Evolutionary conservation across 495 filamentous ascomycete genomes (phyloP), one percentile per base, ranked within the genome.

Genomic region (Neurospora cerealis): DNA sequence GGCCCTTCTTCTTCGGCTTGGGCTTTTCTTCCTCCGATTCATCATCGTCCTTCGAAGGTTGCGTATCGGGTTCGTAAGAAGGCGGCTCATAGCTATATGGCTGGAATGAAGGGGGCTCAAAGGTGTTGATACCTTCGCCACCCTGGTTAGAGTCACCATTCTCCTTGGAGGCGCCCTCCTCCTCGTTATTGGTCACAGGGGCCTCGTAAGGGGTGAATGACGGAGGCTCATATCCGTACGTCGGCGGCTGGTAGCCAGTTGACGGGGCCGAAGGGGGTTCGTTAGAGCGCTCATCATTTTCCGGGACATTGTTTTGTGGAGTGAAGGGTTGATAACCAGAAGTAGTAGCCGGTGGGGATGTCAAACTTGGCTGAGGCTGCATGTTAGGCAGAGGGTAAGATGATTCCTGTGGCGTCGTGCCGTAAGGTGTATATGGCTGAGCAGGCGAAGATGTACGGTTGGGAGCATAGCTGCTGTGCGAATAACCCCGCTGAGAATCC

Each of bases 1-100:
- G 90, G n/a, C 87, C 88, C 79, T 92, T 93, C 82, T 93, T 92
- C 82, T 91, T 96, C 2, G 87, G 86, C 72, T 85, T 86, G 1
- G 76, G 78, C 71, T 89, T 87, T 17, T 73, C 46, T 24, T 86
- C 85, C 36, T 87, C 85, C 5, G 75, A 78, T 5, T 76, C 77
- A 17, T 80, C 80, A 9, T 84, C 80, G 10, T 83, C 78, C 17
- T 81, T 78, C 3, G 81, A 77, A 6, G 84, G 79, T 34, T 83
- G 83, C 2, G 83, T 81, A 6, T 85, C 83, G 0, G 90, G 88
- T 39, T 89, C 85, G 74, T 87, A 85, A 32, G 85, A 86, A 15
- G 86, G 85, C 2, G 89, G 87, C 69, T 90, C 86, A 74, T 88
- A 89, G 73, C 82, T 75, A 38, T 83, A 85, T 37, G 84, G 81